These are phyloP conservation scores for Aspergillus biplanus DNA, from an alignment of 495 filamentous ascomycete species.

Conservation along the genomic window DNA sequence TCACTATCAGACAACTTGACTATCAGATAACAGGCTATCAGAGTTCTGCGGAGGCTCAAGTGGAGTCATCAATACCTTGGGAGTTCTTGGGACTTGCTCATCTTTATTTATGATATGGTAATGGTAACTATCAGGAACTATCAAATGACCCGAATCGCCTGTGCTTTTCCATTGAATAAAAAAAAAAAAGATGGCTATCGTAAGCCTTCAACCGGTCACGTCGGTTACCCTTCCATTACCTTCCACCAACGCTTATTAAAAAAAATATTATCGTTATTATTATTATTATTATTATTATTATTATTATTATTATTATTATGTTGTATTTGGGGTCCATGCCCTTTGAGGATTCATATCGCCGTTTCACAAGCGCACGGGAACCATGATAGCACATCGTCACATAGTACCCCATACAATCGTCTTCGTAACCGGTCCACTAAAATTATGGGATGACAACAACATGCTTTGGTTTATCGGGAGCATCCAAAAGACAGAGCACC, in stretches of 20 bases:
- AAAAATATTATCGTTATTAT: neutral
- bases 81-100: slow-evolving; percentile 18
- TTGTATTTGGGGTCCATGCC: neutral
- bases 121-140: neutral
- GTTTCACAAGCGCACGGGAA: slow-evolving; percentile 1
- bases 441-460: neutral
- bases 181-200: neutral
- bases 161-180: neutral
- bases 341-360: neutral
- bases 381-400: neutral
- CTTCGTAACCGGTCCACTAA: slow-evolving; percentile 2
- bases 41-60: slow-evolving; percentile 29
- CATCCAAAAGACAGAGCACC: neutral
- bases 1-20: slow-evolving; percentile 5
- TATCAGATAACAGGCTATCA: slow-evolving; percentile 19
- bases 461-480: slow-evolving; percentile 2
- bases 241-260: neutral
- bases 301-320: neutral
- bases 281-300: no score
- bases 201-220: neutral
- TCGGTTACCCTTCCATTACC: neutral
- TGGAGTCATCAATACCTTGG: slow-evolving; percentile 16
- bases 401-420: neutral
- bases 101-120: slow-evolving; percentile 22
- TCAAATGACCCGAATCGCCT: slow-evolving; percentile 19